A percentile compares a stretch with the other conserved stretches of the same genome.
phyloP scores from a whole-genome alignment of 257 asterid species.

The Penstemon davidsonii region DNA sequence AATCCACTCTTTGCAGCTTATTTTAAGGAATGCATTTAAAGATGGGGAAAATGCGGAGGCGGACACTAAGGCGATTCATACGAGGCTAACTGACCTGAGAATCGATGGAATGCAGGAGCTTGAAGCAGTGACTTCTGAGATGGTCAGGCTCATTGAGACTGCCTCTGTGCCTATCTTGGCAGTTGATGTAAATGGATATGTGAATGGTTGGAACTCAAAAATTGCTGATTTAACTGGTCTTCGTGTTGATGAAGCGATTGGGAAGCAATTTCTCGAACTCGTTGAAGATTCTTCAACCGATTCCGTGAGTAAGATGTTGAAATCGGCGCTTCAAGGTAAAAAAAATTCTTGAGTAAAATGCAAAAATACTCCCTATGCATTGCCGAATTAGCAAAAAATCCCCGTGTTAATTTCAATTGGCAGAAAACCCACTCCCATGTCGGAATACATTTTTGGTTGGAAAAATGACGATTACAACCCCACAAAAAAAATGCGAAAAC shows the following conservation, averaged over 20 bases:
- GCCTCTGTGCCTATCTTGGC: constrained; percentile 92
- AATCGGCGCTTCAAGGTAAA: constrained; percentile 70
- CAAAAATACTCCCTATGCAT: too few species aligned
- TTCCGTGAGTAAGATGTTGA: constrained; percentile 67
- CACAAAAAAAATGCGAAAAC: too few species aligned
- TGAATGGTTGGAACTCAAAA: constrained; percentile 92
- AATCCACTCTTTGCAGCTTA: constrained; percentile 90
- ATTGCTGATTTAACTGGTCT: constrained; percentile 82
- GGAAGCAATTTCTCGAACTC: constrained; percentile 66
- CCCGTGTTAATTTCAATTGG: too few species aligned
- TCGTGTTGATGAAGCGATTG: constrained; percentile 71
- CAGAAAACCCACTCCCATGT: too few species aligned
- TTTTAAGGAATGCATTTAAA: constrained; percentile 69
- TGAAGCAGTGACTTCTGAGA: constrained; percentile 85
- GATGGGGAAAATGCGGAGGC: constrained; percentile 44
- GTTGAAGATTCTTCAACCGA: constrained; percentile 83
- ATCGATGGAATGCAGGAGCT: constrained; percentile 85
- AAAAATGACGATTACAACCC: too few species aligned
- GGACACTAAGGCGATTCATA: constrained; percentile 46
- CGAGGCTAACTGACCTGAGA: constrained; percentile 67
- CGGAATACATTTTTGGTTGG: too few species aligned
- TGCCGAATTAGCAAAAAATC: too few species aligned
- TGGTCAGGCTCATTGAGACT: constrained; percentile 90
- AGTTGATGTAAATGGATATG: constrained; percentile 75
- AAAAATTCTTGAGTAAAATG: too few species aligned